phyloP scores from a whole-genome alignment of 1,139 yeast species.

The Cylindricascospora bacillispora region DNA sequence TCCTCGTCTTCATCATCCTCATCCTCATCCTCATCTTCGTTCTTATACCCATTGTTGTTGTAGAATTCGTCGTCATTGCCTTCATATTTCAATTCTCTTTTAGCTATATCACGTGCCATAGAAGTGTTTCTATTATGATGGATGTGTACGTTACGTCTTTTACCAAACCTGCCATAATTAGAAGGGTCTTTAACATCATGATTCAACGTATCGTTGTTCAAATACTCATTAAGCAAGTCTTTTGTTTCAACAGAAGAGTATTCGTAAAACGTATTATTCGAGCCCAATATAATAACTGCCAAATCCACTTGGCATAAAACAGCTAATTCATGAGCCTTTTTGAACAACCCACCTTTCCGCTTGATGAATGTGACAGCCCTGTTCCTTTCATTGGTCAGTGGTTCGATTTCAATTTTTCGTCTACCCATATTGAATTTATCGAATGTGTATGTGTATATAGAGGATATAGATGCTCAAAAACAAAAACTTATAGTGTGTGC shows the following conservation, averaged over 20 bases:
- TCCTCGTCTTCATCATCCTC: too few species aligned
- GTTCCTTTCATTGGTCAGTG: conserved; percentile 81
- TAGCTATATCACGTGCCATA: too few species aligned
- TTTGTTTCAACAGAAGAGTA: conserved; percentile 61
- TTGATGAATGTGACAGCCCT: conserved; percentile 83
- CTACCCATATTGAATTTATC: conserved; percentile 57
- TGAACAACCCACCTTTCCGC: conserved; percentile 88
- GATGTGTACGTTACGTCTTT: not conserved
- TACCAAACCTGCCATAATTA: conserved; percentile 34
- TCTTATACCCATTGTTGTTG: too few species aligned
- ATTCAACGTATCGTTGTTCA: conserved; percentile 24
- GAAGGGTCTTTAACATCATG: conserved; percentile 53
- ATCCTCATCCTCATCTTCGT: too few species aligned
- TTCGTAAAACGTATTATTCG: conserved; percentile 65
- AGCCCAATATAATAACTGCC: conserved; percentile 79
- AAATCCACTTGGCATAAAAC: conserved; percentile 88
- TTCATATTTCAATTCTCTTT: too few species aligned
- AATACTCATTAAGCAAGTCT: conserved; percentile 46
- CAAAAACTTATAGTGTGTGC: too few species aligned
- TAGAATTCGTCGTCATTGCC: too few species aligned
- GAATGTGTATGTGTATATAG: not conserved
- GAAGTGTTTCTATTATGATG: too few species aligned
- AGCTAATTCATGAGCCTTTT: conserved; percentile 90
- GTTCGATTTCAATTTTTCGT: conserved; percentile 89
- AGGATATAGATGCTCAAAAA: too few species aligned